Evolutionary conservation across 2,329 filamentous ascomycete genomes (phyloP), one percentile per base, ranked within the genome.

Genomic region (Microdochium bolleyi): DNA sequence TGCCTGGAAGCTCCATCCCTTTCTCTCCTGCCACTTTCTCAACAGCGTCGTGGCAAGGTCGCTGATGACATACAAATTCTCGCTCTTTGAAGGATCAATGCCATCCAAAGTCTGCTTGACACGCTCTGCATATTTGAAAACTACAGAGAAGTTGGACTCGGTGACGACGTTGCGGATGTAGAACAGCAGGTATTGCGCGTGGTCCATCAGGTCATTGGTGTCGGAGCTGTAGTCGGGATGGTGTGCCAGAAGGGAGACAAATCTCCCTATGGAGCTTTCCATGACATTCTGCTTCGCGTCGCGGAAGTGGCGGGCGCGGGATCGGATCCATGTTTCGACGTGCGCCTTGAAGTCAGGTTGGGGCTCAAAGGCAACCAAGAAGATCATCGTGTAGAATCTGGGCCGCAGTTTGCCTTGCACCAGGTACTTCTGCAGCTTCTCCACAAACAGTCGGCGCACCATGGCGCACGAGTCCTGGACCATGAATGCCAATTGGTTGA

Each of bases 331-430:
- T 0, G 89, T 96, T 56, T 89, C 82, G 2, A 89, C 85, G 44
- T 86, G 83, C 50, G 82, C 83, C 65, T 85, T 88, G 65, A 95
- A 80, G 16, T 82, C 79, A n/a, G 73, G 66, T 37, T 83, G 80
- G 0, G 92, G 94, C 70, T 99, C 94, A 65, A 94, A 96, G 1
- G 94, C 92, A 30, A 91, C 87, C 46, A 97, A 73, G 72, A 96
- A 97, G 5, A 95, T 78, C 41, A 96, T 85, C 0, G 89, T 88
- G 67, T 95, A 94, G 76, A 95, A 99, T 10, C 92, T 84, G 13
- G 79, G 74, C 1, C 83, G 78, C 2, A 95, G 77, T 59, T 79
- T 83, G 52, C 80, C 80, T 51, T 87, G 82, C 10, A 88, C 87
- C 3, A 97, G 80, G 62, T 95, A 92, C 70, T 95, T 96, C 70